Base-by-base conservation (phyloP, 768 basidiomycete species). In the Rhizopogon vulgaris region DNA sequence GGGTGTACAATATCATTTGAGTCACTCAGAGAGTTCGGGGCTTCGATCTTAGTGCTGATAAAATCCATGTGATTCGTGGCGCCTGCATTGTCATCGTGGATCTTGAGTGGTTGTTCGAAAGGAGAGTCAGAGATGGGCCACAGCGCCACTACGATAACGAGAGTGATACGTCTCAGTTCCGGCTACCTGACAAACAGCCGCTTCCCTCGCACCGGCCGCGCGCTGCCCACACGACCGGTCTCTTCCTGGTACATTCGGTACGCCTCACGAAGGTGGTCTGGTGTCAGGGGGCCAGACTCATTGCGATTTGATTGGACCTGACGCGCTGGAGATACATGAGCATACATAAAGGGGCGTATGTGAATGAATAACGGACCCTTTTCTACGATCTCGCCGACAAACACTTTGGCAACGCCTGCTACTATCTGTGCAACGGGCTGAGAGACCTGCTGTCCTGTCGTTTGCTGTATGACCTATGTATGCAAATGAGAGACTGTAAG, bases 311-410 rank as follows among this genome's bases (percentile, higher is more conserved):
- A 71, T 67, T 94, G 92, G 0, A 89, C 85, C 5, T 78, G 74
- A 8, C 90, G 87, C 18, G 90, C 92, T 93, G 52, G 34, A 12
- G 27, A 12, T 36, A 5, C 10, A 28, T 25, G 24, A 27, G 17
- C 50, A 38, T 7, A 46, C 11, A 0, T 2, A 37, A 41, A 32
- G n/a, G 22, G 22, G 36, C 22, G 27, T 25, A 32, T 14, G 25
- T 0, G 18, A 37, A 41, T 32, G 8, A 30, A 15, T 2, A 50
- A 8, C 4, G 51, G 45, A 90, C 91, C 91, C 70, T 87, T 88
- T 63, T 94, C 92, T 15, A 94, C 79, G 5, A 95, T 88, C 66
- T 94, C 92, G 3, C 93, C 93, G 3, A 95, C 90, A 54, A 94
- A 95, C 0, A 95, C 90, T 62, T 94, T 95, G 12, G 81, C 78